A percentile compares a stretch with the other conserved stretches of the same genome.
Conservation (phyloP, 768 basidiomycete genomes). For the Boletus reticuloceps region DNA sequence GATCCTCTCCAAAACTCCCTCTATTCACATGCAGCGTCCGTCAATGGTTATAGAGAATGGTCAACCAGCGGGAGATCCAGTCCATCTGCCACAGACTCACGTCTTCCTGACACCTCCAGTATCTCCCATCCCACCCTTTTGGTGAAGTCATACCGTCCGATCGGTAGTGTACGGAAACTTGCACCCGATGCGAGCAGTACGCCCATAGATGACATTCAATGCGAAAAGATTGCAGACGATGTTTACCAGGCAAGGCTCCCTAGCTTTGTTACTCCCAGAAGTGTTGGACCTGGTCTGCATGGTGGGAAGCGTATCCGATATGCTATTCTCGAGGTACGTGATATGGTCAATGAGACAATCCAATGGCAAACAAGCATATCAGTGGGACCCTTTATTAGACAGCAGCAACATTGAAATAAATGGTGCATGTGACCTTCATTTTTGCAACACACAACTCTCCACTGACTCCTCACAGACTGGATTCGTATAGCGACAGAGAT, state of each 20-base stretch:
- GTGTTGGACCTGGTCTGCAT: conserved; percentile 54
- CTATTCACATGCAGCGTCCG: conserved; percentile 76
- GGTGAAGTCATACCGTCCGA: conserved; percentile 71
- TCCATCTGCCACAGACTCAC: conserved; percentile 29
- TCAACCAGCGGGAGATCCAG: conserved; percentile 60
- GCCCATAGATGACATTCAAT: conserved; percentile 35
- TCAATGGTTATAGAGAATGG: conserved; percentile 80
- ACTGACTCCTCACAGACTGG: conserved; percentile 60
- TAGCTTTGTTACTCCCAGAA: conserved; percentile 76
- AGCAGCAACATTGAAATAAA: conserved; percentile 86
- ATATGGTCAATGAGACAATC: background rate
- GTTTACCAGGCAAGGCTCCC: conserved; percentile 75
- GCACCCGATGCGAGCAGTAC: conserved; percentile 25
- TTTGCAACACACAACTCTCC: background rate
- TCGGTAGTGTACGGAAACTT: conserved; percentile 46
- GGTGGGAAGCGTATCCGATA: conserved; percentile 76
- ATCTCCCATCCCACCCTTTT: conserved; percentile 39
- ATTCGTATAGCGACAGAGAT: conserved; percentile 89
- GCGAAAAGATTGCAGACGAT: conserved; percentile 52
- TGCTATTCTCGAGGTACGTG: conserved; percentile 73
- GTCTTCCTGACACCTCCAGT: conserved; percentile 1
- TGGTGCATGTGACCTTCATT: conserved; percentile 42
- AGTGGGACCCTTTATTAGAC: conserved; percentile 89
- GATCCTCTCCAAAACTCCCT: conserved; percentile 86
- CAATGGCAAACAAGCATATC: background rate